phyloP scores from a whole-genome alignment of 306 rosid species.

The Medicago ruthenica region DNA sequence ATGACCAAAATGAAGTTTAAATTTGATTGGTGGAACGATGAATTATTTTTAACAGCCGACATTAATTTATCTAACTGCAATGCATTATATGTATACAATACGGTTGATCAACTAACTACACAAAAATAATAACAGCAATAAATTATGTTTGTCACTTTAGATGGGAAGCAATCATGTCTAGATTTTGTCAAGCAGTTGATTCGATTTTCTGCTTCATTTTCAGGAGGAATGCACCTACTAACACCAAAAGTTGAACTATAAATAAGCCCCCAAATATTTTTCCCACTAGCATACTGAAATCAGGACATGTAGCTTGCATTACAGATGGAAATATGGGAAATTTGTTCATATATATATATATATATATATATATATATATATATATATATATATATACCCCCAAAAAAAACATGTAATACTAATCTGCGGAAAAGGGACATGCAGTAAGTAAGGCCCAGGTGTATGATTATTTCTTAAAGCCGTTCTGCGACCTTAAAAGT shows the following conservation, averaged over 20 bases:
- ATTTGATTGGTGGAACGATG: not conserved
- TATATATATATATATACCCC: not conserved
- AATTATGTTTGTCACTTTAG: not conserved
- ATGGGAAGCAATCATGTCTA: not conserved
- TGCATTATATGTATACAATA: not conserved
- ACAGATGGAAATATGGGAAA: slow-evolving; percentile 29
- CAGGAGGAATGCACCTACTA: slow-evolving; percentile 47
- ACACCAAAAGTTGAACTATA: slow-evolving; percentile 40
- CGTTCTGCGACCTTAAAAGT: slow-evolving; percentile 68
- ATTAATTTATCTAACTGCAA: slow-evolving; percentile 9
- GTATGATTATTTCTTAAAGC: slow-evolving; percentile 48
- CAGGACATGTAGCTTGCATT: slow-evolving; percentile 27
- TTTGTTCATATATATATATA: slow-evolving; percentile 11
- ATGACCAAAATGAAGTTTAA: slow-evolving; percentile 15
- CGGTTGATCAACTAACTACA: not conserved
- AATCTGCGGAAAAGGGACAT: slow-evolving; percentile 22
- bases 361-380: not conserved
- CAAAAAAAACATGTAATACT: slow-evolving; percentile 36
- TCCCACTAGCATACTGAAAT: slow-evolving; percentile 38
- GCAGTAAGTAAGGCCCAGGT: slow-evolving; percentile 16
- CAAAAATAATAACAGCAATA: slow-evolving; percentile 10
- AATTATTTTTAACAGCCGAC: not conserved
- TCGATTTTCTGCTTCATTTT: slow-evolving; percentile 44
- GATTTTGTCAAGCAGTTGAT: slow-evolving; percentile 34
- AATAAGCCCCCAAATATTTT: slow-evolving; percentile 25